A percentile compares a stretch with the other conserved stretches of the same genome.
Evolutionary conservation across 1,139 yeast species (phyloP).

Genomic region (Debaryomyces singareniensis): DNA sequence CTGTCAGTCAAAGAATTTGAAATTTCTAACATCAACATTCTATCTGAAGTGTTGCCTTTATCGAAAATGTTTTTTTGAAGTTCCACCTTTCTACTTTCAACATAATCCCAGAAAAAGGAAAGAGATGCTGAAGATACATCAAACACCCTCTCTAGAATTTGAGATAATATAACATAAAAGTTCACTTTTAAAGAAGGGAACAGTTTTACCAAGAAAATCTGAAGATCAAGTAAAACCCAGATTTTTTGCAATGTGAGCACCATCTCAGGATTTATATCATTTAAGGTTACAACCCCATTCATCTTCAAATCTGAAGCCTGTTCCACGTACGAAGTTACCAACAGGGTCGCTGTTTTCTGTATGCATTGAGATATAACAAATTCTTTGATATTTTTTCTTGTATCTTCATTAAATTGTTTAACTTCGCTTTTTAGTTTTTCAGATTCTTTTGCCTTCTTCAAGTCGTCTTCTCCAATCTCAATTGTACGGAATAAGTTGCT

Average conservation of each 20-base stretch:
- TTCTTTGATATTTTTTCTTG: conserved; percentile 13
- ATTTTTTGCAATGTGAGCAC: no score
- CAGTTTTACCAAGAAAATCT: conserved; percentile 12
- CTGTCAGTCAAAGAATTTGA: conserved; percentile 35
- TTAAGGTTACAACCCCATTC: no score
- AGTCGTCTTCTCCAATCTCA: no score
- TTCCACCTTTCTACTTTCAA: conserved; percentile 25
- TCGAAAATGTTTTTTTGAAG: conserved; percentile 21
- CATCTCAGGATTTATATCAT: no score
- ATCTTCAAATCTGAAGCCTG: no score
- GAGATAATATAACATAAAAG: conserved; percentile 18
- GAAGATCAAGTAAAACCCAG: conserved; percentile 18
- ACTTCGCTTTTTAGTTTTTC: no score
- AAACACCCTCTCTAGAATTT: conserved; percentile 15
- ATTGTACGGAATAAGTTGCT: no score
- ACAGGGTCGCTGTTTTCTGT: conserved; percentile 9
- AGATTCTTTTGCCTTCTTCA: no score
- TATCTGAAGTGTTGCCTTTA: conserved; percentile 23
- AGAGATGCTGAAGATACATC: conserved; percentile 16
- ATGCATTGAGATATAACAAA: conserved; percentile 15
- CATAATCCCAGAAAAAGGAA: conserved; percentile 29
- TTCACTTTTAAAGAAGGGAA: conserved; percentile 13
- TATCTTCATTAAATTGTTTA: conserved; percentile 12
- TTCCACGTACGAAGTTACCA: conserved; percentile 6
- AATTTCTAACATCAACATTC: conserved; percentile 34